A percentile compares a stretch with the other conserved stretches of the same genome.
Conservation (phyloP, 2,329 filamentous ascomycete genomes). For the Talaromyces pinophilus region DNA sequence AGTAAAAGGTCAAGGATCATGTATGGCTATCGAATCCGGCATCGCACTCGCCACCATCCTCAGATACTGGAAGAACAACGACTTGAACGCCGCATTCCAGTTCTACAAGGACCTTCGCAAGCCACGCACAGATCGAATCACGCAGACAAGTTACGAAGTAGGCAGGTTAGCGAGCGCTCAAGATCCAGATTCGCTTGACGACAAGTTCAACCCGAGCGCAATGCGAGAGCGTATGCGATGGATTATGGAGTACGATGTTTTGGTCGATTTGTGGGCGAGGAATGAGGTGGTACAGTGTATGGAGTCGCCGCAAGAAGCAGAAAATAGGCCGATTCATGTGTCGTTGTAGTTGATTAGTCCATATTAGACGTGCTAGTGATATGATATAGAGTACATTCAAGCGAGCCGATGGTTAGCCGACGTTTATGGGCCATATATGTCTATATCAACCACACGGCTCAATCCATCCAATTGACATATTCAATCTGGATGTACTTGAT, state of each 20-base stretch:
- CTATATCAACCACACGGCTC: not conserved
- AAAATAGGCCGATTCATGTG: not conserved
- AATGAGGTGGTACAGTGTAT: slow-evolving; percentile 23
- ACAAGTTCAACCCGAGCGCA: not conserved
- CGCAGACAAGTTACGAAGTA: slow-evolving; percentile 39
- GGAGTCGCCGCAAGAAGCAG: not conserved
- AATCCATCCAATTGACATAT: not conserved
- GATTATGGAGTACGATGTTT: slow-evolving; percentile 41
- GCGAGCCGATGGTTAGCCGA: not conserved
- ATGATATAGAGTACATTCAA: not conserved
- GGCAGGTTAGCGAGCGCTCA: slow-evolving; percentile 40
- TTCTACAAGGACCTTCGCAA: slow-evolving; percentile 42
- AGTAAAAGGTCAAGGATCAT: not conserved
- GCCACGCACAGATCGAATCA: slow-evolving; percentile 40
- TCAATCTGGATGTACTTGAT: not conserved
- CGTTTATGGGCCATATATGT: not conserved
- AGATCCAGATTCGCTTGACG: slow-evolving; percentile 3
- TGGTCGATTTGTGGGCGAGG: slow-evolving; percentile 33
- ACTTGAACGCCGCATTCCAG: slow-evolving; percentile 34
- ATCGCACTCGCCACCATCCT: not conserved
- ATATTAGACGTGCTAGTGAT: not conserved
- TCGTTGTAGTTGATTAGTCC: not conserved
- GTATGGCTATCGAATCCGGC: not conserved
- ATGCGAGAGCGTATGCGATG: slow-evolving; percentile 25
- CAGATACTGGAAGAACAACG: slow-evolving; percentile 23